Percentiles rank a stretch among this genome's conserved stretches.
phyloP scores from a whole-genome alignment of 164 flowering plant species.

The Magnolia sinica region DNA sequence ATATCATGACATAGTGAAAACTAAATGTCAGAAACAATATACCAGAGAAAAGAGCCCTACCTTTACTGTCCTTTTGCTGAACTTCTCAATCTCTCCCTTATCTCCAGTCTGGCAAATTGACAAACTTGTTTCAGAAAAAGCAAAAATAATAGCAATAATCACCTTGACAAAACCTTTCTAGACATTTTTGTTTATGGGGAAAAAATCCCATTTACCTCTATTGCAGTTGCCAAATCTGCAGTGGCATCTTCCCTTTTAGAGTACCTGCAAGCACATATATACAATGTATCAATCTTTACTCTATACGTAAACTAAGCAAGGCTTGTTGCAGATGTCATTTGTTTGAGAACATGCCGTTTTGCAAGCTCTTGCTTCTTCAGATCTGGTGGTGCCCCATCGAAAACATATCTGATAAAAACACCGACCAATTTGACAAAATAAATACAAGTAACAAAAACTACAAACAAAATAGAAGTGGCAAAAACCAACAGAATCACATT shows the following conservation, averaged over 20 bases:
- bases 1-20: too few relatives aligned
- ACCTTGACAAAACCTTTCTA: neutral
- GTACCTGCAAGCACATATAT: constrained; percentile 35
- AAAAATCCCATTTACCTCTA: constrained; percentile 45
- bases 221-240: constrained; percentile 67
- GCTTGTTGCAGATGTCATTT: neutral
- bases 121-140: neutral
- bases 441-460: neutral
- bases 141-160: neutral
- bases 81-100: constrained; percentile 88
- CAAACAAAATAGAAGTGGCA: neutral
- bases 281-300: neutral
- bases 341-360: constrained; percentile 45
- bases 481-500: constrained; percentile 18
- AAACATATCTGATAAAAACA: constrained; percentile 66
- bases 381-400: constrained; percentile 93
- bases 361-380: constrained; percentile 89
- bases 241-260: constrained; percentile 85
- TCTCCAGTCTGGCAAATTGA: constrained; percentile 62
- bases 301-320: neutral
- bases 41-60: constrained; percentile 26
- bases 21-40: neutral
- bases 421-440: neutral
- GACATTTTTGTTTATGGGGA: neutral
- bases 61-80: constrained; percentile 94